A percentile compares a stretch with the other conserved stretches of the same genome.
These are phyloP conservation scores for Thalassiosira exigua DNA, from an alignment of 352 stramenopile genomes.

Conservation along the genomic window DNA sequence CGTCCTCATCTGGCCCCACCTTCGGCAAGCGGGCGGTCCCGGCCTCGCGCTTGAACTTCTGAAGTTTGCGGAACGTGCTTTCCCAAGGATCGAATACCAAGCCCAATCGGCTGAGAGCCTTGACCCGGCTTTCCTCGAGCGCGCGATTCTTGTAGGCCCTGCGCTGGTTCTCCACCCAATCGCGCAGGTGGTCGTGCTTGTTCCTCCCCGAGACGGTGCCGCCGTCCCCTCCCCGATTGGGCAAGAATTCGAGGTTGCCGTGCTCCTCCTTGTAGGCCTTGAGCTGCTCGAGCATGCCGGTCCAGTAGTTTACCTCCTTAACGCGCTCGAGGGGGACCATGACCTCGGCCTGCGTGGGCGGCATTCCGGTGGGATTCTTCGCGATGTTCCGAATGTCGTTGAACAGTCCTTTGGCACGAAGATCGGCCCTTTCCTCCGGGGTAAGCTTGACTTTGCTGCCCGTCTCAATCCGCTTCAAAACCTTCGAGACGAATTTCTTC, in stretches of 20 bases:
- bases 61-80: neutral
- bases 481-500: neutral
- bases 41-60: constrained; percentile 15
- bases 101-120: constrained; percentile 1
- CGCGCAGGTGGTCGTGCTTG: neutral
- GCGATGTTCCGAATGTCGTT: neutral
- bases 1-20: neutral
- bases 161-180: constrained; percentile 15
- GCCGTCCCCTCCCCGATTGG: neutral
- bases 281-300: constrained; percentile 18
- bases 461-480: constrained; percentile 5
- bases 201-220: neutral
- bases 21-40: constrained; percentile 13
- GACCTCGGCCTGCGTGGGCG: neutral
- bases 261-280: constrained; percentile 12
- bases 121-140: constrained; percentile 7
- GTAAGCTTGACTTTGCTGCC: constrained; percentile 1
- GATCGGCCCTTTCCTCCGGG: constrained; percentile 15
- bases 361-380: neutral
- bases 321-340: constrained; percentile 14
- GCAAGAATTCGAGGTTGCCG: neutral
- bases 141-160: constrained; percentile 1
- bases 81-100: constrained; percentile 9
- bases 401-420: constrained; percentile 14
- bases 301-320: constrained; percentile 21